Conservation (phyloP, 805 yeast genomes). For the Yarrowia phangngaensis region DNA sequence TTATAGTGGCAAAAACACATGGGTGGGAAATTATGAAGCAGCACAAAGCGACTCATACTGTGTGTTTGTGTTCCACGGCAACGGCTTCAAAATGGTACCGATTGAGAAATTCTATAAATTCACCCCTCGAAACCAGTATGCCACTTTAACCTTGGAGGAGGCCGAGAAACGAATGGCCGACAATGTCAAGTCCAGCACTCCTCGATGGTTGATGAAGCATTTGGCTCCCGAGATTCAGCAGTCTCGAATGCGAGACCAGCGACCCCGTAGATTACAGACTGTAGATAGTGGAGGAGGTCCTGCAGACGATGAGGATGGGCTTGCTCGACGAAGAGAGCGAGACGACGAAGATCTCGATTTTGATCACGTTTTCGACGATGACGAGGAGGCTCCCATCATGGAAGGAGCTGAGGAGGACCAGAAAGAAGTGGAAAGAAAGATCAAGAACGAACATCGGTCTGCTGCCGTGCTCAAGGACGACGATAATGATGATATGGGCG, state of each 20-base stretch:
- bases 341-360: constrained; percentile 90
- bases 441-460: constrained; percentile 43
- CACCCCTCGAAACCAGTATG: constrained; percentile 88
- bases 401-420: constrained; percentile 95
- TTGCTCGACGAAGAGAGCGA: constrained; percentile 50
- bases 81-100: constrained; percentile 90
- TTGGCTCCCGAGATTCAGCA: constrained; percentile 60
- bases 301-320: constrained; percentile 41
- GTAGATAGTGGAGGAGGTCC: constrained; percentile 45
- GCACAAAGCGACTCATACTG: constrained; percentile 83
- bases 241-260: constrained; percentile 46
- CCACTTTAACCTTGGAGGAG: constrained; percentile 90
- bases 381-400: constrained; percentile 96
- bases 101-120: constrained; percentile 91
- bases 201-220: constrained; percentile 95
- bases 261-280: constrained; percentile 46
- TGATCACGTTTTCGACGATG: constrained; percentile 97
- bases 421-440: constrained; percentile 68
- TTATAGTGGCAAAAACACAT: constrained; percentile 87
- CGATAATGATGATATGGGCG: constrained; percentile 54
- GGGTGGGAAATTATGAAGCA: constrained; percentile 95
- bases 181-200: constrained; percentile 67
- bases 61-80: constrained; percentile 75
- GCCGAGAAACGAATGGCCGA: constrained; percentile 82
- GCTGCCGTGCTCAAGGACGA: constrained; percentile 73